Base-by-base conservation (phyloP, 73 alveolate species). In the Uronychia setigera region DNA sequence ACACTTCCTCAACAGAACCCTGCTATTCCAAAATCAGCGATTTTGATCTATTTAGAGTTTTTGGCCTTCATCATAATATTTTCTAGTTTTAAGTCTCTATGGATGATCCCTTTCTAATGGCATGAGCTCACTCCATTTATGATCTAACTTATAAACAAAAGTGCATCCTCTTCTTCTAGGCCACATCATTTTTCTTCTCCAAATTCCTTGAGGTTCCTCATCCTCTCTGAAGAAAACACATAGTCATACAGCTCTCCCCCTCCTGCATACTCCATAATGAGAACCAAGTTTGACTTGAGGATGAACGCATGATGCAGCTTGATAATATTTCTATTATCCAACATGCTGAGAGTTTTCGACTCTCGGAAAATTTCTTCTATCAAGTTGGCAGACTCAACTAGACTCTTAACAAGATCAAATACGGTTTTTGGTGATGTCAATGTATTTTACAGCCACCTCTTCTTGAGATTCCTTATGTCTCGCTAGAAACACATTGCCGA, bases 401-500 rank as follows among this genome's bases (percentile, higher is more conserved):
- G n/a, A 5, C n/a, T 5, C n/a, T 46, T 46, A 46, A 19, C 19
- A 5, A 5, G 5, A 46, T n/a, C 5, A 46, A 5, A 11, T 46
- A 46, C 67, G 5, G 46, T 35, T 29, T 14, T 33, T 14, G 29
- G 67, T 14, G 60, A 89, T 84, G 74, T 93, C 97, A 26, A 95
- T 93, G 58, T 88, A 90, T 81, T 95, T 95, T 58, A 95, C 82
- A 31, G 99, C 99, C 67, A 89, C 93, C 80, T 87, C 81, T 82
- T 90, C 35, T 35, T 93, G 92, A 0, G 93, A 82, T 60, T 89
- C 96, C 80, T 95, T 95, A 58, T 95, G 95, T 31, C 88, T 90
- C 29, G 92, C 97, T 83, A 87, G 85, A 83, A 85, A 95, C 28
- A 95, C 98, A 74, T 95, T 90, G n/a, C 98, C 98, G 19, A 46